Evolutionary conservation across 2,329 filamentous ascomycete species (phyloP).

Genomic region (Stachybotrys elegans): DNA sequence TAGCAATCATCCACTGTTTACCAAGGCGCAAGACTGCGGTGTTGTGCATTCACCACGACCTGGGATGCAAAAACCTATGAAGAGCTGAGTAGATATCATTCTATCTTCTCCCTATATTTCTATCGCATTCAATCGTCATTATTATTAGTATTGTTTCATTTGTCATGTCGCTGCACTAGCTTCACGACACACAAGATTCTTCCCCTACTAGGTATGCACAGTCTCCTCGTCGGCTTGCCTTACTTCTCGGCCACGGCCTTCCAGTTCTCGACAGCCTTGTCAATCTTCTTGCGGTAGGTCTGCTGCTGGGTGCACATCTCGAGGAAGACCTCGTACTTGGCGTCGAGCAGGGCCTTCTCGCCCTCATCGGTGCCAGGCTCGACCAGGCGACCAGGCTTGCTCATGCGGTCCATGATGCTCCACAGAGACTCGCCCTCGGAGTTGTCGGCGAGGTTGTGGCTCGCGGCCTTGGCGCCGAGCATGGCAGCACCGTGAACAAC

Average conservation of each 20-base stretch:
- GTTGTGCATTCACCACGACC: too few species aligned
- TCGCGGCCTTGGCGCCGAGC: conserved; percentile 96
- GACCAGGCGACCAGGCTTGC: conserved; percentile 83
- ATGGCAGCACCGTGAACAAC: conserved; percentile 98
- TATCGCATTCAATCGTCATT: too few species aligned
- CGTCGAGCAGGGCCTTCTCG: conserved; percentile 75
- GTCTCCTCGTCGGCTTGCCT: conserved; percentile 2
- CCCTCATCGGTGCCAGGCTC: conserved; percentile 65
- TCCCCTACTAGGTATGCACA: too few species aligned
- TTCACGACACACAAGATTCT: too few species aligned
- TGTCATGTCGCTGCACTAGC: too few species aligned
- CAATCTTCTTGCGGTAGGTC: conserved; percentile 72
- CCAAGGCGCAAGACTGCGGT: too few species aligned
- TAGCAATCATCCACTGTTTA: too few species aligned
- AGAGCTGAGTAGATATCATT: too few species aligned
- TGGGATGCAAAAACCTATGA: too few species aligned
- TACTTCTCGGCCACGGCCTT: conserved; percentile 20
- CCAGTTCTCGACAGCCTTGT: conserved; percentile 50
- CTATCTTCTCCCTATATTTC: too few species aligned
- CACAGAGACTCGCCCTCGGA: conserved; percentile 84
- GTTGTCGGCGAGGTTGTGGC: conserved; percentile 57
- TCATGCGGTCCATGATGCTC: conserved; percentile 97
- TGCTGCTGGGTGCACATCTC: conserved; percentile 87
- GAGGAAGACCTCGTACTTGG: conserved; percentile 94
- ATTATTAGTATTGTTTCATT: not conserved